Evolutionary conservation across 2,329 filamentous ascomycete genomes (phyloP), one percentile per base, ranked within the genome.

Genomic region (Alternaria atra): DNA sequence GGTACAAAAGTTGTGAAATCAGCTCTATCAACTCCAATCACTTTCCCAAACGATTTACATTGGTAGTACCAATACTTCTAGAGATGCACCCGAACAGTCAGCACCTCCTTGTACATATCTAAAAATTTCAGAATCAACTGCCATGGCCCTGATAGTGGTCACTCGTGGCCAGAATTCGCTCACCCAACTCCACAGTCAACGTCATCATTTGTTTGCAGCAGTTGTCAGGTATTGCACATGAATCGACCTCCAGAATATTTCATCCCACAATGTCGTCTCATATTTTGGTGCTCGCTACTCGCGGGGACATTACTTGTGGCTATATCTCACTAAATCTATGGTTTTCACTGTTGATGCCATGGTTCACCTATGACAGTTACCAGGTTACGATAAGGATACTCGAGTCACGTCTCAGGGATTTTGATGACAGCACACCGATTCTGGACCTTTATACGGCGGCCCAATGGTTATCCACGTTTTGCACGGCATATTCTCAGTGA

Each of bases 1-100:
- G 55, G 50, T 58, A 40, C 37, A 34, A 40, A 40, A 42, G 55
- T 52, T 52, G 40, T 25, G 32, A 37, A 46, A 34, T 40, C 40
- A 34, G 9, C 9, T 30, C 32, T 25, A 54, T 53, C 55, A 27
- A 58, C 44, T 40, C 12, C 34, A 52, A 30, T 54, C 29, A 23
- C 25, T 34, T 46, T 17, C 13, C 32, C 40, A 35, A 35, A 35
- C 46, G 46, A 37, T 37, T 37, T 50, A 50, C 32, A n/a, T 50
- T 50, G 46, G 34, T 50, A 50, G 46, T 32, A 37, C 8, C 20
- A 15, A 50, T 32, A 27, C 46, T 35, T 23, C 9, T 25, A 50
- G 34, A 50, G 32, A 50, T 37, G 15, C 46, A 42, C 25, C 35
- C n/a, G 17, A 13, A 23, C 25, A 9, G 17, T 17, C 12, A 30